A percentile compares a stretch with the other conserved stretches of the same genome.
Evolutionary conservation across 108 stramenopile species (phyloP).

Genomic region (Cyclotella choctawhatcheeana): DNA sequence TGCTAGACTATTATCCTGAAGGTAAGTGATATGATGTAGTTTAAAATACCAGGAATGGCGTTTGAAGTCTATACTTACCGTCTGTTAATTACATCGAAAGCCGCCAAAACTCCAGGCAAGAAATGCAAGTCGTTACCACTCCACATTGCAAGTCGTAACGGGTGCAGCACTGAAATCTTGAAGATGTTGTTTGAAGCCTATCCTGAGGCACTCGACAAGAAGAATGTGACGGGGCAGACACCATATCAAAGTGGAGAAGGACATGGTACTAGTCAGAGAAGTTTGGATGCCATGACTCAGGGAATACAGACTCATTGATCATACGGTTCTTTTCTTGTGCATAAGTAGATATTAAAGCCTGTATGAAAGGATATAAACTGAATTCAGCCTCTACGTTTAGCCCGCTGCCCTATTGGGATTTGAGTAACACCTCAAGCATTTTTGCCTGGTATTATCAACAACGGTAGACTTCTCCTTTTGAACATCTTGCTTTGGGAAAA

Average conservation of each 20-base stretch:
- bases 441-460: too few species aligned
- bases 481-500: too few species aligned
- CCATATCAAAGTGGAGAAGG: slow-evolving; percentile 28
- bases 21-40: slow-evolving; percentile 15
- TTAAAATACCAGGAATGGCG: background rate
- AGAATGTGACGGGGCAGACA: slow-evolving; percentile 39
- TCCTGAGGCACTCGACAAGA: slow-evolving; percentile 56
- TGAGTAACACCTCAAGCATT: too few species aligned
- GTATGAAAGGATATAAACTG: too few species aligned
- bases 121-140: slow-evolving; percentile 49
- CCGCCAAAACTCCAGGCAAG: slow-evolving; percentile 39
- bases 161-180: slow-evolving; percentile 47
- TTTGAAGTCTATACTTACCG: too few species aligned
- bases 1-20: slow-evolving; percentile 48
- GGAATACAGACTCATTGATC: slow-evolving; percentile 16
- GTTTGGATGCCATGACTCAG: slow-evolving; percentile 31
- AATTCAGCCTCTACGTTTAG: too few species aligned
- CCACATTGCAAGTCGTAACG: slow-evolving; percentile 46
- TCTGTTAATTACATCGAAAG: background rate
- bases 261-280: slow-evolving; percentile 31
- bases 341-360: too few species aligned
- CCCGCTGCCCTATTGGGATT: too few species aligned
- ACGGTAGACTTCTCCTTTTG: too few species aligned
- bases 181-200: slow-evolving; percentile 64
- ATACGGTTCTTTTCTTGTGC: too few species aligned